Conservation (phyloP, 805 yeast genomes). For the Kuraishia ogatae region DNA sequence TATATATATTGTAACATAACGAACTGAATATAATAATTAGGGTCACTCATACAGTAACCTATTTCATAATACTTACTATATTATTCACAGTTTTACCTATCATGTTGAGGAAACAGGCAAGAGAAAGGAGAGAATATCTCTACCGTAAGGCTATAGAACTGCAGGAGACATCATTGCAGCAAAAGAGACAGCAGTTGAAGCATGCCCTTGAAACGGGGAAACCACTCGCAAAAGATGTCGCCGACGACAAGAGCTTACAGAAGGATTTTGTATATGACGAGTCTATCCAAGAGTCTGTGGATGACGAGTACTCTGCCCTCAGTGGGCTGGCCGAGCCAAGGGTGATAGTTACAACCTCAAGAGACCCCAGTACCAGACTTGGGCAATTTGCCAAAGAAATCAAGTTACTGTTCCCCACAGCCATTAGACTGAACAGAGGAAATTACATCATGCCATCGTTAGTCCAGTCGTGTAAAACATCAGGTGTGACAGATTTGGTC, state of each 20-base stretch:
- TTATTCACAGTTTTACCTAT: conserved; percentile 1
- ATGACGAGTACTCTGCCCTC: conserved; percentile 84
- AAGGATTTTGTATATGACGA: conserved; percentile 84
- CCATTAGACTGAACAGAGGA: conserved; percentile 89
- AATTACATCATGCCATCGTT: conserved; percentile 77
- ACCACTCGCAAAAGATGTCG: conserved; percentile 80
- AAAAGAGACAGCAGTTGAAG: conserved; percentile 78
- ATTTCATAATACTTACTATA: no score
- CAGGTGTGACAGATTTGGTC: conserved; percentile 77
- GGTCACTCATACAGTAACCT: no score
- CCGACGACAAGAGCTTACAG: conserved; percentile 78
- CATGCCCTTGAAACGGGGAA: conserved; percentile 90
- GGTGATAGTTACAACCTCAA: conserved; percentile 84
- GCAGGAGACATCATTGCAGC: conserved; percentile 79
- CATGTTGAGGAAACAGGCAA: conserved; percentile 85
- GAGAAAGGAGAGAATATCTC: conserved; percentile 91
- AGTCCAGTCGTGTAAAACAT: conserved; percentile 73
- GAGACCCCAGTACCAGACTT: conserved; percentile 81
- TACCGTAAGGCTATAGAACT: conserved; percentile 83
- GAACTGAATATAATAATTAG: no score
- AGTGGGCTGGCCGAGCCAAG: conserved; percentile 90
- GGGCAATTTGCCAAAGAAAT: conserved; percentile 92
- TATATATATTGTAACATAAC: no score
- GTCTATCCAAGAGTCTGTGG: conserved; percentile 57
- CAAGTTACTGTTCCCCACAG: conserved; percentile 80